phyloP scores from a whole-genome alignment of 257 asterid genomes.

The Pogostemon cablin region DNA sequence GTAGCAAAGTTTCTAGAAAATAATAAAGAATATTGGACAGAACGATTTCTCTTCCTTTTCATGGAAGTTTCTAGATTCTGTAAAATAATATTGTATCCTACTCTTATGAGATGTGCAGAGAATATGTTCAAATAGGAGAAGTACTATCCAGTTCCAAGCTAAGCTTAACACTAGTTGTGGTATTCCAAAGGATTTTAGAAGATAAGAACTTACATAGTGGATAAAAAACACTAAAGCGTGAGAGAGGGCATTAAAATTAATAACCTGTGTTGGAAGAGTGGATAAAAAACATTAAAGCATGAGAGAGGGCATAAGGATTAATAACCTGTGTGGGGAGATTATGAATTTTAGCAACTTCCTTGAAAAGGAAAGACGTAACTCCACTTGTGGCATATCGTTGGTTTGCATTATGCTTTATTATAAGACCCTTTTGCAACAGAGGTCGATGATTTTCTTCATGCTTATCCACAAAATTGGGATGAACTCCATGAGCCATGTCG shows the following conservation, averaged over 20 bases:
- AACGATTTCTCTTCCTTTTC: neutral
- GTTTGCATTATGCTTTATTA: conserved; percentile 95
- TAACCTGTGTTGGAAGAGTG: conserved; percentile 84
- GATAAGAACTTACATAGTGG: conserved; percentile 10
- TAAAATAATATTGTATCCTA: neutral
- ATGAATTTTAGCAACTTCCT: conserved; percentile 80
- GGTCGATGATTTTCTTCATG: conserved; percentile 97
- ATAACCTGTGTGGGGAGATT: conserved; percentile 90
- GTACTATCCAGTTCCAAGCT: conserved; percentile 16
- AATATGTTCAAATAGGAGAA: conserved; percentile 3
- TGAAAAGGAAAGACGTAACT: conserved; percentile 90
- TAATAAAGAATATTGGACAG: neutral
- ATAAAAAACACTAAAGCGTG: neutral
- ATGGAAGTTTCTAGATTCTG: conserved; percentile 3
- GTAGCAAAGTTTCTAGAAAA: neutral
- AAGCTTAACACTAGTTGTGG: conserved; percentile 22
- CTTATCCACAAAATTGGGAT: conserved; percentile 84
- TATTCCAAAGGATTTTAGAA: conserved; percentile 5
- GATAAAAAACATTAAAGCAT: conserved; percentile 12
- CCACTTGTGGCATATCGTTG: conserved; percentile 99
- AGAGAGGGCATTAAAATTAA: conserved; percentile 9
- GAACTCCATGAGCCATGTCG: conserved; percentile 99
- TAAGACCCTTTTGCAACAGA: conserved; percentile 89
- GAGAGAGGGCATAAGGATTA: neutral
- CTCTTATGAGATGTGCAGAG: neutral